Percentiles rank a stretch among this genome's conserved stretches.
phyloP scores from a whole-genome alignment of 1,284 basidiomycete species.

The Trametes versicolor region DNA sequence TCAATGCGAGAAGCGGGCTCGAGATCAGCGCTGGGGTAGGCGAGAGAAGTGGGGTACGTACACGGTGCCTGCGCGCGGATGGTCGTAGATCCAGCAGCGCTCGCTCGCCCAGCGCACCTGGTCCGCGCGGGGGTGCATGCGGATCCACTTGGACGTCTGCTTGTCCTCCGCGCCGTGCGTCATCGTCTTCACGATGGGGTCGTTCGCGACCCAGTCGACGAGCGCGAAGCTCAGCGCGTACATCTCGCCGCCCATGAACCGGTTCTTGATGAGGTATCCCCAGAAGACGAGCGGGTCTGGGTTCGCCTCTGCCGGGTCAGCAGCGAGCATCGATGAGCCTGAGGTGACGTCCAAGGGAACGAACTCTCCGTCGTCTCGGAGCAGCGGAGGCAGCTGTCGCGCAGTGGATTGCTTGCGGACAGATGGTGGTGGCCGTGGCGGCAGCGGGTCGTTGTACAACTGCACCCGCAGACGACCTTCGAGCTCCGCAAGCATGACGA shows the following conservation, averaged over 20 bases:
- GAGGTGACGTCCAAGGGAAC: constrained; percentile 11
- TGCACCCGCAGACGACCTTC: constrained; percentile 87
- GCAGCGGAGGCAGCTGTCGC: constrained; percentile 7
- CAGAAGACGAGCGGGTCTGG: constrained; percentile 86
- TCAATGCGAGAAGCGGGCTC: constrained; percentile 12
- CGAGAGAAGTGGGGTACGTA: constrained; percentile 43
- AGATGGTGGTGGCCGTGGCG: constrained; percentile 27
- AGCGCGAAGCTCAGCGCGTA: constrained; percentile 93
- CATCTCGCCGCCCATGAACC: constrained; percentile 96
- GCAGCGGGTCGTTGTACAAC: constrained; percentile 53
- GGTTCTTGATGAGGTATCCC: constrained; percentile 95
- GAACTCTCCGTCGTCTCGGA: constrained; percentile 14
- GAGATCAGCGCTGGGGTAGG: constrained; percentile 1
- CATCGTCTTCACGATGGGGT: constrained; percentile 73
- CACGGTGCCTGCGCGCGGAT: constrained; percentile 93
- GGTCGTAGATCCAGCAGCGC: constrained; percentile 98
- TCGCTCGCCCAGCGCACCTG: constrained; percentile 92
- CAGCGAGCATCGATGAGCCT: background rate
- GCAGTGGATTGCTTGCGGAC: constrained; percentile 20
- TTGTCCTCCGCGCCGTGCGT: constrained; percentile 94
- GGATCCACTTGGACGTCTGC: constrained; percentile 95
- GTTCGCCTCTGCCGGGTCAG: constrained; percentile 35
- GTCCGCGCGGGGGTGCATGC: constrained; percentile 82
- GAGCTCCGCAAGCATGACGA: constrained; percentile 93
- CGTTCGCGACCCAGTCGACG: constrained; percentile 88